phyloP scores from a whole-genome alignment of 2,329 filamentous ascomycete genomes.

The Clathrospora elynae region DNA sequence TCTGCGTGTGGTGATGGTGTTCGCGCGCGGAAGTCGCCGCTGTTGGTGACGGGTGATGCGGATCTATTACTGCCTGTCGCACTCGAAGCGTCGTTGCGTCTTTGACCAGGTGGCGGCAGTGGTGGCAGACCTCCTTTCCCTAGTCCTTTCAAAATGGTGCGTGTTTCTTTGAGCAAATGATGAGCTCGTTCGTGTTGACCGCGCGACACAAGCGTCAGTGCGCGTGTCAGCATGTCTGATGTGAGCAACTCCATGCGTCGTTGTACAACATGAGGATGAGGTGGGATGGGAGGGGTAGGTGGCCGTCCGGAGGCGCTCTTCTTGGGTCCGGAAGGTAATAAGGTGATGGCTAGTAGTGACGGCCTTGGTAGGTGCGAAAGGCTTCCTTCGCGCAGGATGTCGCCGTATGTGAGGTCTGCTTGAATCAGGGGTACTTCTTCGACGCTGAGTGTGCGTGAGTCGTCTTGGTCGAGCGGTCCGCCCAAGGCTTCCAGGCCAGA shows the following conservation, averaged over 20 bases:
- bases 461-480: conserved; percentile 83
- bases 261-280: conserved; percentile 93
- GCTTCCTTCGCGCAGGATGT: conserved; percentile 87
- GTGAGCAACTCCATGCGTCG: conserved; percentile 96
- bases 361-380: conserved; percentile 85
- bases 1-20: conserved; percentile 48
- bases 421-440: conserved; percentile 96
- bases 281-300: conserved; percentile 78
- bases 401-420: conserved; percentile 90
- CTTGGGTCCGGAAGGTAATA: conserved; percentile 75
- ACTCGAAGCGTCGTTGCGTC: conserved; percentile 47
- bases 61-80: conserved; percentile 47
- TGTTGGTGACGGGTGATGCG: conserved; percentile 48
- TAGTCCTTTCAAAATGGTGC: conserved; percentile 92
- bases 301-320: conserved; percentile 59
- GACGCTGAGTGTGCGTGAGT: conserved; percentile 79
- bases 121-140: conserved; percentile 94
- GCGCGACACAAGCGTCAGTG: conserved; percentile 85
- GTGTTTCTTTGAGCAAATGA: conserved; percentile 88
- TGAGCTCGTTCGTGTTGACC: conserved; percentile 93
- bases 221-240: conserved; percentile 95
- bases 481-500: conserved; percentile 93
- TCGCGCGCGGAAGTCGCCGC: conserved; percentile 37
- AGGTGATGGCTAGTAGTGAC: conserved; percentile 90
- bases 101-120: conserved; percentile 67